phyloP scores from a whole-genome alignment of 2,329 filamentous ascomycete genomes.

The Cercospora sojina region DNA sequence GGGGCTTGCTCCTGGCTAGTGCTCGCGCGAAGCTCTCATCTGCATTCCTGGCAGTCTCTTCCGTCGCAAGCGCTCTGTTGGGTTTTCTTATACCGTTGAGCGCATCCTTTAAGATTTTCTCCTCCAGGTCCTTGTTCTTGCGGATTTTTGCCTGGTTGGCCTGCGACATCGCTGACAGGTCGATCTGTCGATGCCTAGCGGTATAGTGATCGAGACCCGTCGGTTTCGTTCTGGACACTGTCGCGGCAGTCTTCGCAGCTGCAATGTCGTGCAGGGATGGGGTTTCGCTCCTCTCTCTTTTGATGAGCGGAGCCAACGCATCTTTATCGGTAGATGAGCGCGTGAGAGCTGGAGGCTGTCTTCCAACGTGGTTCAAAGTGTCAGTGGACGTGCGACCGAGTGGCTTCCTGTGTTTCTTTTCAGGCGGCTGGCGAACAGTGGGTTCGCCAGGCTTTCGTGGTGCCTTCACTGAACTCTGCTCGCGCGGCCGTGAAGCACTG shows the following conservation, averaged over 20 bases:
- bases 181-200: constrained; percentile 51
- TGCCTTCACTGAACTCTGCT: constrained; percentile 47
- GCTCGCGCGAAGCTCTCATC: constrained; percentile 55
- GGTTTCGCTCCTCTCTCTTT: constrained; percentile 66
- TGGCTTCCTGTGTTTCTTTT: constrained; percentile 50
- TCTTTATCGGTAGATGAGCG: constrained; percentile 62
- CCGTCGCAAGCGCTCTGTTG: constrained; percentile 68
- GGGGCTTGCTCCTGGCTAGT: constrained; percentile 26
- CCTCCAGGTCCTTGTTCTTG: constrained; percentile 62
- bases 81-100: constrained; percentile 73
- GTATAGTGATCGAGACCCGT: constrained; percentile 35
- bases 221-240: constrained; percentile 40
- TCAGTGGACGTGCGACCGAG: constrained; percentile 63
- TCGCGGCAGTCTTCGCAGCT: constrained; percentile 29
- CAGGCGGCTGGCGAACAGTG: constrained; percentile 38
- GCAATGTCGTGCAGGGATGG: constrained; percentile 51
- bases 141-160: constrained; percentile 58
- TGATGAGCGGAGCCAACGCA: constrained; percentile 60
- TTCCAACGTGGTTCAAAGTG: constrained; percentile 53
- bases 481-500: constrained; percentile 57
- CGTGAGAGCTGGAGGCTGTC: constrained; percentile 62
- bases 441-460: constrained; percentile 43
- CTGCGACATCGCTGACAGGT: constrained; percentile 54
- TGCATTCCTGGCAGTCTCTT: constrained; percentile 64
- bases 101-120: constrained; percentile 66